These are phyloP conservation scores for Salix viminalis DNA, from an alignment of 345 rosid genomes.

Conservation along the genomic window DNA sequence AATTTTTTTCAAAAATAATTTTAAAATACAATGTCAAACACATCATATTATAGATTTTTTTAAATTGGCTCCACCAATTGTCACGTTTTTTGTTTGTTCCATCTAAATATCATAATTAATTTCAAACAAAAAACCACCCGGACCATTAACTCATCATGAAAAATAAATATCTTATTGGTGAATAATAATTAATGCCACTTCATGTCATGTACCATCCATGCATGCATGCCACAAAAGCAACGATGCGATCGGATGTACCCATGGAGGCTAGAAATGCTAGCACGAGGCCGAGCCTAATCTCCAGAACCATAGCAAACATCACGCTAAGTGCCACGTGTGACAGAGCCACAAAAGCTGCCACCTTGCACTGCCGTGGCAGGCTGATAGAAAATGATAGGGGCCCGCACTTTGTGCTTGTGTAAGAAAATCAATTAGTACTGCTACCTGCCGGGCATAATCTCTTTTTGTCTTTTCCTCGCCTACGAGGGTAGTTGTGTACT, in stretches of 20 bases:
- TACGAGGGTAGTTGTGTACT: too few species aligned
- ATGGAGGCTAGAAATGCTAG: not conserved
- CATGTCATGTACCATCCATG: not conserved
- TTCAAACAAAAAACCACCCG: not conserved
- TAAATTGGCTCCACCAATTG: too few species aligned
- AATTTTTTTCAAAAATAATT: too few species aligned
- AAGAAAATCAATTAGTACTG: not conserved
- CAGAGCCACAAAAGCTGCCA: not conserved
- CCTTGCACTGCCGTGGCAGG: too few species aligned
- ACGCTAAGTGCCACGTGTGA: slow-evolving; percentile 13
- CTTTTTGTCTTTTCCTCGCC: not conserved
- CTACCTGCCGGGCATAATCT: not conserved
- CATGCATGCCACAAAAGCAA: not conserved
- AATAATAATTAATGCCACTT: too few species aligned
- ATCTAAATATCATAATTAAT: too few species aligned
- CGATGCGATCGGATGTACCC: not conserved
- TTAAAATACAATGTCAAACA: too few species aligned
- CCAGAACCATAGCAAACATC: not conserved
- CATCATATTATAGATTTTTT: too few species aligned
- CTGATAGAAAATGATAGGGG: not conserved
- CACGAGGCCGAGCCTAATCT: not conserved
- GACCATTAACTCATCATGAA: not conserved
- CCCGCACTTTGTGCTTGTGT: not conserved
- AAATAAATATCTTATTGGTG: too few species aligned
- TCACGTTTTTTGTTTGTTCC: too few species aligned